Evolutionary conservation across 2,329 filamentous ascomycete species (phyloP), one percentile per base, ranked within the genome.

Genomic region (Aspergillus calidoustus): DNA sequence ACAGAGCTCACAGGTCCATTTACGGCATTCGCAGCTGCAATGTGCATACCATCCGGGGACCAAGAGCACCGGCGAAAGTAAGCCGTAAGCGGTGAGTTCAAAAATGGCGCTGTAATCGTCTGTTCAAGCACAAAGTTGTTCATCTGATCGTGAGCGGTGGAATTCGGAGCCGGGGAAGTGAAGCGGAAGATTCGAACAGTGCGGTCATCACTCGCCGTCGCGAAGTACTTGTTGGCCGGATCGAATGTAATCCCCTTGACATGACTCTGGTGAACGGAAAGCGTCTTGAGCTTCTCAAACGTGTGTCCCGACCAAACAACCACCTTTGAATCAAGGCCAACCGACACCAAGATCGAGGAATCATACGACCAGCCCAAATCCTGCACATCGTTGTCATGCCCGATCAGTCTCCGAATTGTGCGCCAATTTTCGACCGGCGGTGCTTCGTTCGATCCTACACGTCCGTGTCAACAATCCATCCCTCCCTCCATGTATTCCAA

Each of bases 241-340:
- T 99, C 95, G 74, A 99, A 99, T 0, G 94, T 97, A 71, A 99
- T 96, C 64, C 96, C 95, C 77, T 99, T 99, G 80, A 99, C 95
- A 75, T 98, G 96, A 76, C 93, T 97, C 76, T 96, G 92, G 77
- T 99, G 95, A 61, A 93, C 90, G 2, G 93, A 89, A 5, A 99
- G 82, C 3, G 92, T 94, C 84, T 98, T 98, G 68, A 99, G 85
- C 80, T 96, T 98, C 80, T 99, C 95, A 70, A 99, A 99, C 0
- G 93, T 98, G 78, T 96, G 91, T 0, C 95, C 96, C 1, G 94
- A 98, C 95, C 95, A 99, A 23, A 99, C 91, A 9, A 99, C 95
- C 15, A 99, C 90, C 79, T 99, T 99, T 48, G 95, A 98, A 79
- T 99, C 95, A 68, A 99, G 81, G 1, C 95, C 96, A 28, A 99